phyloP scores from a whole-genome alignment of 2,329 filamentous ascomycete species.

The Alternaria consortialis region DNA sequence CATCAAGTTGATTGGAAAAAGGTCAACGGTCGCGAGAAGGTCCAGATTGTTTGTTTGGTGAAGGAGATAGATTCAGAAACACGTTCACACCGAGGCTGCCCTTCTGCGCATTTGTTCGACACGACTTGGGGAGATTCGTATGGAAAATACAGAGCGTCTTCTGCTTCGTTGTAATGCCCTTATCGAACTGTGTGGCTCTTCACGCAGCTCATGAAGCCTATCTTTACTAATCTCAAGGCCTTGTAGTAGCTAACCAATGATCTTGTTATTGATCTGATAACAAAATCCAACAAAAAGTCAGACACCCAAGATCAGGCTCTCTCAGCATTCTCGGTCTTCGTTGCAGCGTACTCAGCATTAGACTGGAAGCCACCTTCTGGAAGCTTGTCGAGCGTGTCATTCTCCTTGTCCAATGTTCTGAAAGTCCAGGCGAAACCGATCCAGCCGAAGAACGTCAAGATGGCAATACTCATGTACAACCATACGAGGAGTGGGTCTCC shows the following conservation, averaged over 20 bases:
- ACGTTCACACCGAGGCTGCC: background rate
- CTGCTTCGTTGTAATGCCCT: background rate
- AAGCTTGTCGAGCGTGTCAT: slow-evolving; percentile 45
- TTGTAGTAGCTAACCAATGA: background rate
- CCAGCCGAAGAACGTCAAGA: slow-evolving; percentile 43
- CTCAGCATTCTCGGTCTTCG: slow-evolving; percentile 19
- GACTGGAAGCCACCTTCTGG: slow-evolving; percentile 35
- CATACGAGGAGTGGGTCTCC: slow-evolving; percentile 35
- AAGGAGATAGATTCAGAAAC: background rate
- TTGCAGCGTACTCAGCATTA: slow-evolving; percentile 21
- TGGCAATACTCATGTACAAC: slow-evolving; percentile 42
- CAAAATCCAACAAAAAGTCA: background rate
- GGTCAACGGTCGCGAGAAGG: background rate
- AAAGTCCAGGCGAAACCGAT: slow-evolving; percentile 42
- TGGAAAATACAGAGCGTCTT: background rate
- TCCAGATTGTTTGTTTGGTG: background rate
- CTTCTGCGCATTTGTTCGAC: background rate
- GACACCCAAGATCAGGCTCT: slow-evolving; percentile 2
- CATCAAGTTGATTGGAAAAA: background rate
- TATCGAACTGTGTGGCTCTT: background rate
- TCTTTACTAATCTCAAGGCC: background rate
- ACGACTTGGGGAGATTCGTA: background rate
- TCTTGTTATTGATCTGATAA: background rate
- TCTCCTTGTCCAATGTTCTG: slow-evolving; percentile 37
- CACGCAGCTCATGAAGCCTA: background rate